Evolutionary conservation across 1,284 basidiomycete genomes (phyloP), one percentile per base, ranked within the genome.

Genomic region (Ceratobasidium sp.): DNA sequence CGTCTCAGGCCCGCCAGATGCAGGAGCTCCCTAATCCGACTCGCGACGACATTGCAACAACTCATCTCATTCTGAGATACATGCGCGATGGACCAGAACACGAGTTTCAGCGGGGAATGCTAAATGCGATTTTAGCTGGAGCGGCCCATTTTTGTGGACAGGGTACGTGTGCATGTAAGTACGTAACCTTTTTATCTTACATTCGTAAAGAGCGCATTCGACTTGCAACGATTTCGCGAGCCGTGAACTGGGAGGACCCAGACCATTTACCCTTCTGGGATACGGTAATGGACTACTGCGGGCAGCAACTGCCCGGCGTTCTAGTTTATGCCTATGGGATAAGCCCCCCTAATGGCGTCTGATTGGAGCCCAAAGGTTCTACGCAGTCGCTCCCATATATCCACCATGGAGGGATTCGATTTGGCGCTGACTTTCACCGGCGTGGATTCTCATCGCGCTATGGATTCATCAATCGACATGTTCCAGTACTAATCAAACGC

Each of bases 161-260:
- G 11, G 36, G 36, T 11, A 41, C 4, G 36, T 41, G 11, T n/a
- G n/a, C n/a, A n/a, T n/a, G n/a, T n/a, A n/a, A n/a, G n/a, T n/a
- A 11, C n/a, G n/a, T 53, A 9, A 53, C 50, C n/a, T 53, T 53
- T 17, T 29, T 31, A 57, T 53, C 50, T 53, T n/a, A 56, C 24
- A 29, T 56, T 56, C 24, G 29, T 56, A 6, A 27, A 56, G 53
- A 56, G 24, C n/a, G 53, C 8, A 56, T 27, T 24, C 24, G 15
- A 5, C 53, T 56, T 24, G n/a, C 53, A 29, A 56, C 19, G 6
- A 56, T 31, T 6, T 56, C 53, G 15, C 5, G 6, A 22, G 14
- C 24, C 24, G 53, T 56, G n/a, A 15, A 29, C 31, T 56, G 24
- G 19, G 31, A 24, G 14, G 29, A 27, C 22, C 14, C 17, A 15